phyloP scores from a whole-genome alignment of 2,329 filamentous ascomycete genomes.

The Penicillium sp. region DNA sequence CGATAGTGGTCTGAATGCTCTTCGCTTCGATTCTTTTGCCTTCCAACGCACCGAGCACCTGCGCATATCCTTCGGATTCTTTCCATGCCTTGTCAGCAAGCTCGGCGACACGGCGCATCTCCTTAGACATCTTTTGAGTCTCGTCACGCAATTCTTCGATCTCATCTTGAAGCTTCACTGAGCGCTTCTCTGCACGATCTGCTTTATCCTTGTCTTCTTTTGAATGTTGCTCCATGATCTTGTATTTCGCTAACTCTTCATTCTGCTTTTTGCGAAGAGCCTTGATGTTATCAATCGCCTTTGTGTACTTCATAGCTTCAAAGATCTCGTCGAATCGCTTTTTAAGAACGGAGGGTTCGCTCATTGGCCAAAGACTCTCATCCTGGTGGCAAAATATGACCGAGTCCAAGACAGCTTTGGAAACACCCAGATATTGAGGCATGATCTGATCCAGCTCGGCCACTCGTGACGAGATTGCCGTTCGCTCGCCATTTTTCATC shows the following conservation, averaged over 20 bases:
- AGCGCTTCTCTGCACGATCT: constrained; percentile 67
- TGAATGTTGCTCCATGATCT: constrained; percentile 72
- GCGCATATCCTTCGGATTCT: constrained; percentile 71
- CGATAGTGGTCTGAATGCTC: constrained; percentile 68
- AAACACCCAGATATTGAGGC: constrained; percentile 84
- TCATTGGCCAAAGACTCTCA: constrained; percentile 95
- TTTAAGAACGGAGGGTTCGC: constrained; percentile 80
- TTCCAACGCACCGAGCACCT: constrained; percentile 71
- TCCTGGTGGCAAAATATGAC: constrained; percentile 99
- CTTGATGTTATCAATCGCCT: constrained; percentile 95
- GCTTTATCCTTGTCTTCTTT: constrained; percentile 84
- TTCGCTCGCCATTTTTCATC: constrained; percentile 75
- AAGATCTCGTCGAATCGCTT: constrained; percentile 98
- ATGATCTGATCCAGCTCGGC: constrained; percentile 81
- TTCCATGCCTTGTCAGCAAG: constrained; percentile 67
- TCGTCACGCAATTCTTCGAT: constrained; percentile 60
- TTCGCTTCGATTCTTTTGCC: constrained; percentile 74
- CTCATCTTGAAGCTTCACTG: constrained; percentile 63
- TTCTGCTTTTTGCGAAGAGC: constrained; percentile 78
- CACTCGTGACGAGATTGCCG: constrained; percentile 74
- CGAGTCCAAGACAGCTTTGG: constrained; percentile 82
- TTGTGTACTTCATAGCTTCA: constrained; percentile 94
- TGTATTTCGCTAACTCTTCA: constrained; percentile 70
- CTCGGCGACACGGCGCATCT: constrained; percentile 44
- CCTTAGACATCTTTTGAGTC: constrained; percentile 58